phyloP scores from a whole-genome alignment of 2,329 filamentous ascomycete genomes.

The Fusarium lyarnte region DNA sequence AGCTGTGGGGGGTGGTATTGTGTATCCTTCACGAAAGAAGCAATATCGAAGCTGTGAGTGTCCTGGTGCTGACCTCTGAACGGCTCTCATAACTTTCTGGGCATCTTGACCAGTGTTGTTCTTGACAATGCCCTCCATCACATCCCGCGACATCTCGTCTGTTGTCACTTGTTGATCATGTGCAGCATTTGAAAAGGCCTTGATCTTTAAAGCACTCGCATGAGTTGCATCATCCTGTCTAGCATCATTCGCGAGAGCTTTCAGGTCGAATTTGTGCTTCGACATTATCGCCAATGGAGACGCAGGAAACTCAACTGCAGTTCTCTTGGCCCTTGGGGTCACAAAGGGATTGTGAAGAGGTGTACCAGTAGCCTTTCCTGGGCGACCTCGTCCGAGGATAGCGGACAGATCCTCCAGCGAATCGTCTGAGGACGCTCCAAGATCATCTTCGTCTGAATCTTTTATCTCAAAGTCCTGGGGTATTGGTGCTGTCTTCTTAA shows the following conservation, averaged over 20 bases:
- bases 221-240: slow-evolving; percentile 67
- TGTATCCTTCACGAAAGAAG: slow-evolving; percentile 58
- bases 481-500: slow-evolving; percentile 33
- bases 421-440: slow-evolving; percentile 63
- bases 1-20: slow-evolving; percentile 37
- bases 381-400: slow-evolving; percentile 45
- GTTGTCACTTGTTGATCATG: slow-evolving; percentile 2
- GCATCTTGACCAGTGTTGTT: slow-evolving; percentile 55
- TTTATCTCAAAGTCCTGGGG: slow-evolving; percentile 68
- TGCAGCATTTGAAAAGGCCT: slow-evolving; percentile 44
- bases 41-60: slow-evolving; percentile 54
- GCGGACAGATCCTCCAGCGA: slow-evolving; percentile 64
- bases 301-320: slow-evolving; percentile 50
- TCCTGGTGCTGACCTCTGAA: slow-evolving; percentile 59
- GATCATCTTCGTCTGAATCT: slow-evolving; percentile 75
- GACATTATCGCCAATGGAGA: slow-evolving; percentile 62
- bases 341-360: slow-evolving; percentile 41
- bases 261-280: slow-evolving; percentile 72
- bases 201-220: slow-evolving; percentile 60
- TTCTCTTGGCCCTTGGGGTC: slow-evolving; percentile 61
- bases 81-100: slow-evolving; percentile 57
- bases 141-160: slow-evolving; percentile 36
- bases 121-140: slow-evolving; percentile 47
- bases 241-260: slow-evolving; percentile 68
- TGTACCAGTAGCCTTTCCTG: slow-evolving; percentile 29